phyloP scores from a whole-genome alignment of 78 protist genomes.

The Guillardia theta region DNA sequence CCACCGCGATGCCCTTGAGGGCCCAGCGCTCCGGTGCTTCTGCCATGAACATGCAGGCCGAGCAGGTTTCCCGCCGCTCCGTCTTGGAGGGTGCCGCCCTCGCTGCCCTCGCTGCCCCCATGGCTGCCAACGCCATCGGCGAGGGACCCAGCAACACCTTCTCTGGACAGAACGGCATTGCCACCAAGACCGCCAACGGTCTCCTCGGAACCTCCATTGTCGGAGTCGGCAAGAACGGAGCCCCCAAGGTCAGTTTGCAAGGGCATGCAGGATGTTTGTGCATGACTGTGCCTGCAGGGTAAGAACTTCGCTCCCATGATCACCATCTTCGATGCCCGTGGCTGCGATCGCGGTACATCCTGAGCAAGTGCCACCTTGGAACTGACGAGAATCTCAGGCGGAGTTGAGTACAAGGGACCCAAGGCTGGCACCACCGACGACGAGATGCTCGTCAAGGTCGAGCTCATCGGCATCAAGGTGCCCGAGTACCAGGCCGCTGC shows the following conservation, averaged over 20 bases:
- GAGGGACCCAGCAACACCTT: not conserved
- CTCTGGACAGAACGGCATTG: not conserved
- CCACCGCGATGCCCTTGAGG: not conserved
- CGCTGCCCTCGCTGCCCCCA: not conserved
- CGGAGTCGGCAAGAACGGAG: not conserved
- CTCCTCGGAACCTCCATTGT: not conserved
- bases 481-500: not conserved
- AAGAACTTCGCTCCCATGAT: conserved; percentile 21
- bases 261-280: too few species aligned
- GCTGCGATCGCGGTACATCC: not conserved
- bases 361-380: too few species aligned
- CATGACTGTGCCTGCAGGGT: too few species aligned
- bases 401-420: not conserved
- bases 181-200: not conserved
- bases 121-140: not conserved
- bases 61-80: not conserved
- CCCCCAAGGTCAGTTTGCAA: too few species aligned
- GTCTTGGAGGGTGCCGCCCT: not conserved
- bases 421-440: not conserved
- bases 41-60: not conserved
- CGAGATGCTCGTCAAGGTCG: not conserved
- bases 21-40: not conserved
- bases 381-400: too few species aligned
- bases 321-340: not conserved
- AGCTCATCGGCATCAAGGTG: not conserved